Percentiles rank a stretch among this genome's conserved stretches.
phyloP scores from a whole-genome alignment of 495 filamentous ascomycete genomes.

The Penicillium ochrochloron region DNA sequence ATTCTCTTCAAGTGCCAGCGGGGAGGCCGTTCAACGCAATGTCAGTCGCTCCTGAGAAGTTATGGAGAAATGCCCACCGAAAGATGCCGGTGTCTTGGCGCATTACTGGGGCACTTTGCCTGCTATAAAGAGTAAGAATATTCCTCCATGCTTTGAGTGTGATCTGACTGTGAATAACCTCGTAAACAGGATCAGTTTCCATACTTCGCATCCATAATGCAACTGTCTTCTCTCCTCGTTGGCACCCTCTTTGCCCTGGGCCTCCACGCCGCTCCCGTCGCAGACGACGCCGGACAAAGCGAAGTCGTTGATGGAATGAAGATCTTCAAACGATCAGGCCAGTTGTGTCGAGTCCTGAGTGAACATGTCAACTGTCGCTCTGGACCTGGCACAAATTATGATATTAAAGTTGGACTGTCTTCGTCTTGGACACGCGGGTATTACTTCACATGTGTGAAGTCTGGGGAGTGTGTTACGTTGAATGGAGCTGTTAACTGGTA shows the following conservation, averaged over 20 bases:
- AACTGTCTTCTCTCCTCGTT: not conserved
- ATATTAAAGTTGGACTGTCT: not conserved
- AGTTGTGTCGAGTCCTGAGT: slow-evolving; percentile 2
- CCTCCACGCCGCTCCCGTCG: not conserved
- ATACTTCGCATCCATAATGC: not conserved
- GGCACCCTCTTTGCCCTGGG: not conserved
- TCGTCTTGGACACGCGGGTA: slow-evolving; percentile 3
- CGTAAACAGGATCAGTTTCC: not conserved
- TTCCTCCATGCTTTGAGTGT: not conserved
- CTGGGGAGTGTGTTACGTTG: not conserved
- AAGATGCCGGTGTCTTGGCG: not conserved
- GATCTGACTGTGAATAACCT: not conserved
- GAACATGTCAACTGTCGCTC: slow-evolving; percentile 3
- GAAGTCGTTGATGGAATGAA: not conserved
- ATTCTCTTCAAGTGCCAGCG: slow-evolving; percentile 4
- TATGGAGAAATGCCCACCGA: not conserved
- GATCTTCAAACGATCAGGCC: not conserved
- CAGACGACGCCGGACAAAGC: not conserved
- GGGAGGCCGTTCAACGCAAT: not conserved
- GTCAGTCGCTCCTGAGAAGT: not conserved
- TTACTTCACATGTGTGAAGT: slow-evolving; percentile 6
- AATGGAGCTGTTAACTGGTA: slow-evolving; percentile 6
- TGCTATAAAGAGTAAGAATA: not conserved
- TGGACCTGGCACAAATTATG: slow-evolving; percentile 1
- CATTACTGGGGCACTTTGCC: not conserved